These are phyloP conservation scores for Candolleomyces aberdarensis DNA, from an alignment of 768 basidiomycete genomes.

Conservation along the genomic window DNA sequence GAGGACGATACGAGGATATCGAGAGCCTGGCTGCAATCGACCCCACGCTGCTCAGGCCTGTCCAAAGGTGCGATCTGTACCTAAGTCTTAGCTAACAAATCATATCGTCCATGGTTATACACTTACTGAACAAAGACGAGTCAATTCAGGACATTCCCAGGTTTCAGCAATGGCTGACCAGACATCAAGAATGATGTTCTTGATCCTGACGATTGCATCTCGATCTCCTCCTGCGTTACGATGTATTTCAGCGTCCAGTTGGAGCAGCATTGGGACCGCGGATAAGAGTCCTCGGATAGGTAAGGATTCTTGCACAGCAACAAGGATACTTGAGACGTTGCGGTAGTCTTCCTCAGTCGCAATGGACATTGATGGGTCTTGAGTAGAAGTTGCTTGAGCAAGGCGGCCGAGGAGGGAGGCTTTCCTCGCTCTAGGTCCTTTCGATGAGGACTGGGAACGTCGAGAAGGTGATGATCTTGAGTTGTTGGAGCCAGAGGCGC, in stretches of 20 bases:
- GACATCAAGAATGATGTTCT: slow-evolving; percentile 57
- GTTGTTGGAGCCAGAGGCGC: slow-evolving; percentile 3
- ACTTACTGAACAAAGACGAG: neutral
- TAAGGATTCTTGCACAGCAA: slow-evolving; percentile 63
- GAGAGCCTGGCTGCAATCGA: slow-evolving; percentile 56
- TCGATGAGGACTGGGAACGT: slow-evolving; percentile 40
- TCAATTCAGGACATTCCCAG: slow-evolving; percentile 2
- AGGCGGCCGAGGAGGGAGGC: slow-evolving; percentile 52
- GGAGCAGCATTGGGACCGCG: slow-evolving; percentile 85
- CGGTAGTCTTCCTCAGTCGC: slow-evolving; percentile 76
- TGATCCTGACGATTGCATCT: slow-evolving; percentile 33
- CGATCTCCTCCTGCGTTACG: neutral
- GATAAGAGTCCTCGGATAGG: slow-evolving; percentile 73
- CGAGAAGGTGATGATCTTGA: slow-evolving; percentile 5
- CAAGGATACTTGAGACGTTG: slow-evolving; percentile 65
- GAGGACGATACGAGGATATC: slow-evolving; percentile 48
- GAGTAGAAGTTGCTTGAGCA: slow-evolving; percentile 33
- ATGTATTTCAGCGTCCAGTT: slow-evolving; percentile 41
- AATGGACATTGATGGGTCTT: slow-evolving; percentile 33
- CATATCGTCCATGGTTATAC: neutral
- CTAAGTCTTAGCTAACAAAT: neutral
- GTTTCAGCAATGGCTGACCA: slow-evolving; percentile 61
- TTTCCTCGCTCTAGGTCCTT: slow-evolving; percentile 54
- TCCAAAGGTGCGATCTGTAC: neutral
- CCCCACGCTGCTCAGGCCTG: slow-evolving; percentile 23